A percentile compares a stretch with the other conserved stretches of the same genome.
phyloP scores from a whole-genome alignment of 257 asterid species.

The Nicotiana noctiflora region DNA sequence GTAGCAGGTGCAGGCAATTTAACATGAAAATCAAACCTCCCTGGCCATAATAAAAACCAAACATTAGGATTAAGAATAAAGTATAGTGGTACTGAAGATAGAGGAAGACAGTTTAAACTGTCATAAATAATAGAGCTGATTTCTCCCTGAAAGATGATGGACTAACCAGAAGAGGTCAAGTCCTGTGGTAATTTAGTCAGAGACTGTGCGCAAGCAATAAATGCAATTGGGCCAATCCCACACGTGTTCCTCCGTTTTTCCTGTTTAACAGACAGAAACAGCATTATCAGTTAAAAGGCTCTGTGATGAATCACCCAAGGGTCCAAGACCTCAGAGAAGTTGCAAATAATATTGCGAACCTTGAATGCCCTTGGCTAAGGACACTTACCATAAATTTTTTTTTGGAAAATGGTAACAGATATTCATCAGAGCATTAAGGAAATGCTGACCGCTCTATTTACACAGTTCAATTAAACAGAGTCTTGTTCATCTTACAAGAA shows the following conservation, averaged over 20 bases:
- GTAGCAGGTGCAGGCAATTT: slow-evolving; percentile 87
- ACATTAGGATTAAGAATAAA: background rate
- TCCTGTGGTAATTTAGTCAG: slow-evolving; percentile 74
- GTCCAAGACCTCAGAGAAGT: background rate
- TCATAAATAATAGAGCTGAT: background rate
- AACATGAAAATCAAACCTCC: slow-evolving; percentile 93
- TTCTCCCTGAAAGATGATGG: slow-evolving; percentile 3
- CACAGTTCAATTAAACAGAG: too few relatives aligned
- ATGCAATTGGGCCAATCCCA: slow-evolving; percentile 81
- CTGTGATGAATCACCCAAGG: background rate
- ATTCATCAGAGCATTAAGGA: too few relatives aligned
- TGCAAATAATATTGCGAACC: background rate
- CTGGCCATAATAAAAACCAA: slow-evolving; percentile 31
- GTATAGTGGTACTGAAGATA: background rate
- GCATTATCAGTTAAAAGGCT: background rate
- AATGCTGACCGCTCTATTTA: too few relatives aligned
- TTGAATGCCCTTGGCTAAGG: background rate
- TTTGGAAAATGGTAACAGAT: too few relatives aligned
- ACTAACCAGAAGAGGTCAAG: slow-evolving; percentile 85
- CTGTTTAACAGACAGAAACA: slow-evolving; percentile 26
- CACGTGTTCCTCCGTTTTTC: slow-evolving; percentile 57
- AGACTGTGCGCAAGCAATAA: slow-evolving; percentile 77
- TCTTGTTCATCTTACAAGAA: too few relatives aligned
- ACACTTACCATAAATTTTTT: background rate
- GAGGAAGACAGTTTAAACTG: background rate